Base-by-base conservation (phyloP, 495 filamentous ascomycete species). In the Filosporella fistucella region DNA sequence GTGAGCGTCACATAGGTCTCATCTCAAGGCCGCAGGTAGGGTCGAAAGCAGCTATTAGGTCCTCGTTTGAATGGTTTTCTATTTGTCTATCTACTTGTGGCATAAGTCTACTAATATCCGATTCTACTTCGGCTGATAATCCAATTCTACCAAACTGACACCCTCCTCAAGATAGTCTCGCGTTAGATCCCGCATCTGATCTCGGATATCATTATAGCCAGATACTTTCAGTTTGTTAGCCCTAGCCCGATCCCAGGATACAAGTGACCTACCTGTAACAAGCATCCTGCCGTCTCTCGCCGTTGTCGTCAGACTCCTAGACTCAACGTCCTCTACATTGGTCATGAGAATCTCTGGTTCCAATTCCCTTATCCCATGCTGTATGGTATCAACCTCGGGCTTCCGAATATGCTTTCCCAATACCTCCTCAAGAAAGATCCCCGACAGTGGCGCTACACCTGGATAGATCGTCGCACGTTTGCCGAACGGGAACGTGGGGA, bases 111-210 rank as follows among this genome's bases (percentile, higher is more conserved):
- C 32, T 35, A 35, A 4, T 35, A 35, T 35, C 32, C 18, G 18
- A 35, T 35, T 35, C 32, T 35, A 35, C 32, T 35, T 35, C 6
- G 18, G 32, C 18, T 35, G 18, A 35, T 35, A 35, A 35, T 35
- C 32, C 18, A 35, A 35, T 35, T 35, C 32, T 35, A 35, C 32
- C 18, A 35, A 35, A 35, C 32, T 35, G 18, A 35, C 18, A 35
- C 32, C 32, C 32, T 35, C 32, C 32, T 35, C 32, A 16, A 35
- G 32, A 35, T 35, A 35, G n/a, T 35, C 32, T 35, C 13, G 18
- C 13, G 18, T 35, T 35, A 35, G 32, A 35, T 35, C 32, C 32
- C 18, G 18, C 18, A 35, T 6, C 32, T 14, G 18, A 35, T 35
- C 32, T 35, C 13, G 4, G 4, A 35, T 35, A 7, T 35, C 18